Conservation (phyloP, 352 stramenopile genomes). For the Globisporangium solare region DNA sequence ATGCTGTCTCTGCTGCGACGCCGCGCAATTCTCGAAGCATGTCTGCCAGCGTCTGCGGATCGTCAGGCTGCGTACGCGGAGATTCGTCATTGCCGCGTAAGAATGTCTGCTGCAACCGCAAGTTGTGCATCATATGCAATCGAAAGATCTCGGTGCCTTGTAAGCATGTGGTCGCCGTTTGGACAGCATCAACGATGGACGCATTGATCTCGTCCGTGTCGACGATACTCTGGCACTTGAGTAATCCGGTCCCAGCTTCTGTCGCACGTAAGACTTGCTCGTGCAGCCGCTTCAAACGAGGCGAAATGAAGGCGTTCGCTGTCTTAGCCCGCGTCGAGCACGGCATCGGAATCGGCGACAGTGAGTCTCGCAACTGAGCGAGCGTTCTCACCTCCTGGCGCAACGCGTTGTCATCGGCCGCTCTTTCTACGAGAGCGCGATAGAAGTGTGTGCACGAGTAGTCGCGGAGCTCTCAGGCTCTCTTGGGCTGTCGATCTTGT, state of each 20-base stretch:
- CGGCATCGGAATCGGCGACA: slow-evolving; percentile 11
- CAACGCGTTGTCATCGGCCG: slow-evolving; percentile 46
- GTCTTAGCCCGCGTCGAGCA: slow-evolving; percentile 2
- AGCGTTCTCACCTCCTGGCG: slow-evolving; percentile 36
- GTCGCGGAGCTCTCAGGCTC: background rate
- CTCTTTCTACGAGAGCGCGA: slow-evolving; percentile 36
- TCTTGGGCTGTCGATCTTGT: background rate
- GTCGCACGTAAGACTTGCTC: slow-evolving; percentile 25
- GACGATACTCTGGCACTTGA: slow-evolving; percentile 11
- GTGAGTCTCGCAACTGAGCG: slow-evolving; percentile 21
- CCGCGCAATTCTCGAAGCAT: slow-evolving; percentile 11
- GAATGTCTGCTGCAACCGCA: background rate
- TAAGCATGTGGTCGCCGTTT: slow-evolving; percentile 7
- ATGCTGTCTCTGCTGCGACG: background rate
- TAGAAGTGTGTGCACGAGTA: background rate
- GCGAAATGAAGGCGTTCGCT: slow-evolving; percentile 28
- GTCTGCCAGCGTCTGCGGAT: background rate
- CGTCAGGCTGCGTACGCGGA: background rate
- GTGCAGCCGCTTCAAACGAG: slow-evolving; percentile 35
- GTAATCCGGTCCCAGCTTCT: slow-evolving; percentile 17
- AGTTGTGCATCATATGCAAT: background rate
- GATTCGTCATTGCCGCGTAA: too few relatives aligned
- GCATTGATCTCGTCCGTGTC: background rate
- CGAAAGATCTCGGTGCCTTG: slow-evolving; percentile 1
- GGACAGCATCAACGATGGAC: slow-evolving; percentile 9